Conservation (phyloP, 208 protist genomes). For the Herpetomonas samuelpessoai region DNA sequence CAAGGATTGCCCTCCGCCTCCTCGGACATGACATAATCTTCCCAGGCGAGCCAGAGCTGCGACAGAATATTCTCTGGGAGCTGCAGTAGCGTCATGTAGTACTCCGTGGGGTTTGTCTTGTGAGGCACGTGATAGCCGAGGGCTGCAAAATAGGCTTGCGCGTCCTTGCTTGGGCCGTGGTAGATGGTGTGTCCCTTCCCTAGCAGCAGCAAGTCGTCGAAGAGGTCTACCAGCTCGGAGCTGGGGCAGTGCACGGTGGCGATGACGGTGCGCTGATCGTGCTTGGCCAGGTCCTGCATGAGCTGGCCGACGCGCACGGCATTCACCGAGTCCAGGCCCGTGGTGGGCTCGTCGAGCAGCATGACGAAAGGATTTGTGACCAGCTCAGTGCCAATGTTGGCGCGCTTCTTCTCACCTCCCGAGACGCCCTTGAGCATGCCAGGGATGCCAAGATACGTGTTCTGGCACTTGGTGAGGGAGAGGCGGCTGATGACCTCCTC, state of each 20-base stretch:
- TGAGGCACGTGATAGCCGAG: conserved; percentile 44
- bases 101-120: conserved; percentile 79
- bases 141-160: conserved; percentile 43
- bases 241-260: conserved; percentile 86
- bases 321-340: conserved; percentile 82
- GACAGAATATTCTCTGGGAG: conserved; percentile 59
- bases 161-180: conserved; percentile 58
- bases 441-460: conserved; percentile 76
- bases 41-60: conserved; percentile 67
- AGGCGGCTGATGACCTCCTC: conserved; percentile 61
- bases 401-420: conserved; percentile 84
- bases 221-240: conserved; percentile 78
- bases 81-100: conserved; percentile 86
- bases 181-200: conserved; percentile 77
- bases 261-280: conserved; percentile 79
- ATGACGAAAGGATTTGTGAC: conserved; percentile 84
- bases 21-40: conserved; percentile 70
- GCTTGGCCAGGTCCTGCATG: conserved; percentile 74
- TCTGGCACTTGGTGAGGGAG: conserved; percentile 67
- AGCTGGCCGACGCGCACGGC: conserved; percentile 75
- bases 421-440: conserved; percentile 76
- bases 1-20: conserved; percentile 45
- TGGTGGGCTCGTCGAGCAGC: conserved; percentile 89
- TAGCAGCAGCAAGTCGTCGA: conserved; percentile 83
- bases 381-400: conserved; percentile 88